These are phyloP conservation scores for Lecanicillium sp. DNA, from an alignment of 2,329 filamentous ascomycete species.

Conservation along the genomic window DNA sequence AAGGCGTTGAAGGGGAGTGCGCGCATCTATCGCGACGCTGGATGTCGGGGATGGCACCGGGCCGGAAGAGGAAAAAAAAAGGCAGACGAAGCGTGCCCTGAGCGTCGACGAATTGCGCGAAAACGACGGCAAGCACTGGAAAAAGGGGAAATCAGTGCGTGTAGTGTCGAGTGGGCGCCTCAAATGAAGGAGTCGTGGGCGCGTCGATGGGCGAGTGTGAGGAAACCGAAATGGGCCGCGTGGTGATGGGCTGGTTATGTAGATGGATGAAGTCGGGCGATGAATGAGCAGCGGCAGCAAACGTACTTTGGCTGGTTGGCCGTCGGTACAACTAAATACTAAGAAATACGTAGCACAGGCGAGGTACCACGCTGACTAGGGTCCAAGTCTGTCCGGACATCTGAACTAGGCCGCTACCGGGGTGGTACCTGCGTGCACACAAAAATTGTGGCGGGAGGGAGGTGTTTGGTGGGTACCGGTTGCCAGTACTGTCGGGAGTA, in stretches of 20 bases:
- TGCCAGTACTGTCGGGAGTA: neutral
- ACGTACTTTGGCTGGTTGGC: neutral
- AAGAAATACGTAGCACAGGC: neutral
- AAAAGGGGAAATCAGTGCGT: neutral
- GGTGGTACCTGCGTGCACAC: neutral
- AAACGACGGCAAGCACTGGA: neutral
- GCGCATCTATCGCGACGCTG: neutral
- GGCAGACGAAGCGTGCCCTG: neutral
- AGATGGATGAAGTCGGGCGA: conserved; percentile 5
- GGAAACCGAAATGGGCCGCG: neutral
- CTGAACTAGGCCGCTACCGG: neutral
- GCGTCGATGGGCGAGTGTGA: neutral
- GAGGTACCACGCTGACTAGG: conserved; percentile 5
- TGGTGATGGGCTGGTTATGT: neutral
- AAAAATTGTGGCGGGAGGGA: neutral
- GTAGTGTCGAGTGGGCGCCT: neutral
- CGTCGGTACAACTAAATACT: neutral
- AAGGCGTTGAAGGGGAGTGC: neutral
- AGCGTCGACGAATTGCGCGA: conserved; percentile 1
- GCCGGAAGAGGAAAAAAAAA: neutral
- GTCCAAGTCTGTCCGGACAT: conserved; percentile 1
- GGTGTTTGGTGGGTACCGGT: neutral
- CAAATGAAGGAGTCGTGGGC: neutral
- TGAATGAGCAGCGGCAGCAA: no score
- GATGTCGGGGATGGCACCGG: neutral